These are phyloP conservation scores for Leccinellum luteum DNA, from an alignment of 768 basidiomycete species.

Conservation along the genomic window DNA sequence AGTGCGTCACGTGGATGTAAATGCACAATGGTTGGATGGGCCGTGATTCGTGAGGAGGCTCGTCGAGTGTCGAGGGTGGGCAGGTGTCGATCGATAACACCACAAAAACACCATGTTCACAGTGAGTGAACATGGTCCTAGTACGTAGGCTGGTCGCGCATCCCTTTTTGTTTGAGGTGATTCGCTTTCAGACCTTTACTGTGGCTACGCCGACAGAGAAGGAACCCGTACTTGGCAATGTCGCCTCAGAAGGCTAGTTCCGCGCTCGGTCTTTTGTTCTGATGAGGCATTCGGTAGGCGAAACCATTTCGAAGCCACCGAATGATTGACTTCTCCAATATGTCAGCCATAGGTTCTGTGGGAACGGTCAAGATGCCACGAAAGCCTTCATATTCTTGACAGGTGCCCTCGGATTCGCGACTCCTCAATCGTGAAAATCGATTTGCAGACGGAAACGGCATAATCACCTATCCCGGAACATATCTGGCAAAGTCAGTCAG, in stretches of 20 bases:
- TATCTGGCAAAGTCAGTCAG: neutral
- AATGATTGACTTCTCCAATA: neutral
- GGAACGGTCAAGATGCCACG: neutral
- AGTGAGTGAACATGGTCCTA: too few relatives aligned
- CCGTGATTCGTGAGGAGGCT: neutral
- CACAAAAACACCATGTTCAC: neutral
- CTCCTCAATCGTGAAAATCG: neutral
- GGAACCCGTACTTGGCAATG: neutral
- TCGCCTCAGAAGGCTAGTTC: neutral
- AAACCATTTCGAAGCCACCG: neutral
- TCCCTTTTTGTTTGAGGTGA: neutral
- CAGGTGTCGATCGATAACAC: neutral
- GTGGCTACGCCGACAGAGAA: neutral
- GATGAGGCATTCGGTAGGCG: too few relatives aligned
- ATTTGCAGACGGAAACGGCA: neutral
- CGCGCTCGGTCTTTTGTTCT: neutral
- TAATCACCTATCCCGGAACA: neutral
- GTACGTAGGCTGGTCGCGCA: neutral
- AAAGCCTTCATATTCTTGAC: neutral
- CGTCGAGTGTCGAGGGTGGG: neutral
- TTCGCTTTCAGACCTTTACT: neutral
- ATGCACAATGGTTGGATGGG: neutral
- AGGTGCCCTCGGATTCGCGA: neutral
- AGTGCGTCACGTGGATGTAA: neutral
- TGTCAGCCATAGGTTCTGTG: neutral